These are phyloP conservation scores for Talaromyces borbonicus DNA, from an alignment of 495 filamentous ascomycete species.

Conservation along the genomic window DNA sequence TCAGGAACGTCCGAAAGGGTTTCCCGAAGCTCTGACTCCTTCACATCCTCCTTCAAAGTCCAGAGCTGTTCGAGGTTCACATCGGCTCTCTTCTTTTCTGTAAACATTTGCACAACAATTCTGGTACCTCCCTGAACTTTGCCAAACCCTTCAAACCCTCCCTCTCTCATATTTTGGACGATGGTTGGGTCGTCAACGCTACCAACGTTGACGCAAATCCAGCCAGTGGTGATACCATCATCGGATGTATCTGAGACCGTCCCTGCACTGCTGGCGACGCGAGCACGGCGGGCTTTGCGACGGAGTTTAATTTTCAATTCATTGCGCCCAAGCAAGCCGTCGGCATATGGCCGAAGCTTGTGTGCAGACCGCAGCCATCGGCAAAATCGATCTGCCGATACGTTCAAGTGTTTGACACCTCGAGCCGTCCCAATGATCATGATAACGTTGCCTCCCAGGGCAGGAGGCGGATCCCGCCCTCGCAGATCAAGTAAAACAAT, in stretches of 20 bases:
- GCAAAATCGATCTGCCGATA: slow-evolving; percentile 80
- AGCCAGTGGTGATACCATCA: slow-evolving; percentile 81
- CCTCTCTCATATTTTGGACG: slow-evolving; percentile 28
- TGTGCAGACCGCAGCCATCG: slow-evolving; percentile 70
- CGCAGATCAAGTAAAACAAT: slow-evolving; percentile 74
- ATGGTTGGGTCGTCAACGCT: slow-evolving; percentile 37
- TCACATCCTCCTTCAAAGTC: slow-evolving; percentile 41
- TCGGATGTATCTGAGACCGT: slow-evolving; percentile 42
- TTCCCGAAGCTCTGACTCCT: slow-evolving; percentile 14
- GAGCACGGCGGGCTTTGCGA: slow-evolving; percentile 67
- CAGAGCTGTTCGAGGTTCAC: slow-evolving; percentile 78
- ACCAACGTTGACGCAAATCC: slow-evolving; percentile 91
- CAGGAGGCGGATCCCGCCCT: slow-evolving; percentile 71
- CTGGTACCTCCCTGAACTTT: slow-evolving; percentile 42
- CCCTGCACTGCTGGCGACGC: slow-evolving; percentile 55
- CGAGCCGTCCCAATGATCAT: slow-evolving; percentile 93
- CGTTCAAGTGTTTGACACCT: slow-evolving; percentile 86
- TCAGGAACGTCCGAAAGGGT: background rate
- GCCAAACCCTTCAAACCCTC: slow-evolving; percentile 65
- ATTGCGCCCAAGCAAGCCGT: slow-evolving; percentile 80
- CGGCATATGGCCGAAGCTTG: slow-evolving; percentile 64
- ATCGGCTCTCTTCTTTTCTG: slow-evolving; percentile 72
- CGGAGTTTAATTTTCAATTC: slow-evolving; percentile 82
- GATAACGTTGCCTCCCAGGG: slow-evolving; percentile 74
- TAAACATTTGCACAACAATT: slow-evolving; percentile 86